These are phyloP conservation scores for Tetrahymena borealis DNA, from an alignment of 73 alveolate genomes.

Conservation along the genomic window DNA sequence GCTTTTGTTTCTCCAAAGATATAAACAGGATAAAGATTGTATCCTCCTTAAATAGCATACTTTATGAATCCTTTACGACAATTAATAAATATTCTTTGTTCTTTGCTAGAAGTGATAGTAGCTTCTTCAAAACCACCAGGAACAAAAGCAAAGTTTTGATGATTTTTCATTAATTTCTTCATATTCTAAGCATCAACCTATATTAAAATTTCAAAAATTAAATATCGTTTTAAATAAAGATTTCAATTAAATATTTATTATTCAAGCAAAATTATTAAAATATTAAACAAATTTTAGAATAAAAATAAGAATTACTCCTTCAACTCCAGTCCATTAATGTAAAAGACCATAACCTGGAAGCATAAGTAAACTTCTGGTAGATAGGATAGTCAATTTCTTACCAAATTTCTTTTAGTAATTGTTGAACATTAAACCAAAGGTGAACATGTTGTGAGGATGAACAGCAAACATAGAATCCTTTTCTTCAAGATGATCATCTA, in stretches of 20 bases:
- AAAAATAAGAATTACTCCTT: background rate
- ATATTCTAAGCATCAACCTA: constrained; percentile 17
- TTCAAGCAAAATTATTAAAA: background rate
- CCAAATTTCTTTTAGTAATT: background rate
- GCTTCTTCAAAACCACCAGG: constrained; percentile 46
- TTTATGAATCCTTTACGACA: constrained; percentile 38
- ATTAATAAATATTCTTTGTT: constrained; percentile 15
- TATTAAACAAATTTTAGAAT: background rate
- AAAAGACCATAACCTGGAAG: background rate
- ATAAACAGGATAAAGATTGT: constrained; percentile 28
- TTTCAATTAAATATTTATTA: background rate
- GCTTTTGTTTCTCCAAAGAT: constrained; percentile 28
- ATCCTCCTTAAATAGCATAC: constrained; percentile 29
- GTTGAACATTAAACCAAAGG: background rate
- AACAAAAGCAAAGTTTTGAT: constrained; percentile 10
- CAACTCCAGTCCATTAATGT: background rate
- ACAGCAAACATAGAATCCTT: background rate
- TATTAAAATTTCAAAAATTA: background rate
- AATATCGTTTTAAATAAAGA: too few relatives aligned
- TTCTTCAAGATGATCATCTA: background rate
- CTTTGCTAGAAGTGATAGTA: constrained; percentile 14
- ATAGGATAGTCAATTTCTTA: background rate
- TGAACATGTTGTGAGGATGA: background rate
- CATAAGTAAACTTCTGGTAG: background rate
- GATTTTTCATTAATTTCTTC: constrained; percentile 5